Evolutionary conservation across 805 yeast genomes (phyloP).

Genomic region (Teunomyces tritomae): DNA sequence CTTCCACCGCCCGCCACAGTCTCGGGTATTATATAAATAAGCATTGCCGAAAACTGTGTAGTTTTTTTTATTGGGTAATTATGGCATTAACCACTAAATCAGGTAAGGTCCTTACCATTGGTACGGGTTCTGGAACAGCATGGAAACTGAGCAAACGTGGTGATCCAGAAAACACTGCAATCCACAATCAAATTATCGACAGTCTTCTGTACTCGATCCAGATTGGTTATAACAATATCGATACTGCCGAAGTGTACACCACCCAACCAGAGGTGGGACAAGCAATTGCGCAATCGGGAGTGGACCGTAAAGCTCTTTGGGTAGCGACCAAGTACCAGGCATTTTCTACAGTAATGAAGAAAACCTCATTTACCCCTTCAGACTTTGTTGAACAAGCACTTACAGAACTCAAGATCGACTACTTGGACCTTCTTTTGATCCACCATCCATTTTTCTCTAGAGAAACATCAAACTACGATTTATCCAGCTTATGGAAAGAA

Average conservation of each 20-base stretch:
- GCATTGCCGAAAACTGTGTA: too few relatives aligned
- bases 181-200: constrained; percentile 15
- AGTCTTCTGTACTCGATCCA: constrained; percentile 13
- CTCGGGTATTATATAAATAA: background rate
- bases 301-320: constrained; percentile 21
- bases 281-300: constrained; percentile 13
- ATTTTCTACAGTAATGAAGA: constrained; percentile 26
- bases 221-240: constrained; percentile 20
- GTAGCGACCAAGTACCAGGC: constrained; percentile 28
- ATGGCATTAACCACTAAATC: constrained; percentile 27
- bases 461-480: constrained; percentile 35
- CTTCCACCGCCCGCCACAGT: background rate
- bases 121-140: constrained; percentile 56
- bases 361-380: constrained; percentile 42
- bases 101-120: constrained; percentile 37
- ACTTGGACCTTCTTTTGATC: constrained; percentile 59
- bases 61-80: too few relatives aligned
- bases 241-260: constrained; percentile 24
- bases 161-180: constrained; percentile 17
- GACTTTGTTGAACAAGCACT: constrained; percentile 48
- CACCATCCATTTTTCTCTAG: constrained; percentile 57
- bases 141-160: constrained; percentile 40
- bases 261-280: constrained; percentile 24
- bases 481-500: constrained; percentile 58
- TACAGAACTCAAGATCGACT: constrained; percentile 46